These are phyloP conservation scores for Miscanthus lutarioriparius DNA, from an alignment of 176 grass and related monocot species.

Conservation along the genomic window DNA sequence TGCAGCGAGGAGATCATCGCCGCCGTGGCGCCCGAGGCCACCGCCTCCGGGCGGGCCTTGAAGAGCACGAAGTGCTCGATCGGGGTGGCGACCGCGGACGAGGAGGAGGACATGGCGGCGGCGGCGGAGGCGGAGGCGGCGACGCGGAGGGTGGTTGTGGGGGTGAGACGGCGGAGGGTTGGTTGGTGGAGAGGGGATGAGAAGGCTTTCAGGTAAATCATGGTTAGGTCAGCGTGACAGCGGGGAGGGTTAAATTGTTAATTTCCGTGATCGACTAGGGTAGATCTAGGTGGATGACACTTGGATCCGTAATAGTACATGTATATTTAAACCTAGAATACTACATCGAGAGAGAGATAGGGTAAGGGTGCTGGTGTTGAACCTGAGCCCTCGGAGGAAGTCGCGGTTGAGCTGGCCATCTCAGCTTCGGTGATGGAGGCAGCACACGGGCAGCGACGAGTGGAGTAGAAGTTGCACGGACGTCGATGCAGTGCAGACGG, in stretches of 20 bases:
- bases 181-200: slow-evolving; percentile 22
- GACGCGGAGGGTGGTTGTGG: not conserved
- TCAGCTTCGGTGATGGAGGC: too few species aligned
- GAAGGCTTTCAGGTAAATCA: slow-evolving; percentile 38
- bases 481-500: too few species aligned
- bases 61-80: slow-evolving; percentile 95
- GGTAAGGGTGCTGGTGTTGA: too few species aligned
- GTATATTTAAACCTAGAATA: too few species aligned
- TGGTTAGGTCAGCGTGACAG: slow-evolving; percentile 9
- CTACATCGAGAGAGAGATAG: too few species aligned
- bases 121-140: slow-evolving; percentile 8
- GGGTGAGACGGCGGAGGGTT: slow-evolving; percentile 45
- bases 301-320: too few species aligned
- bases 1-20: slow-evolving; percentile 65
- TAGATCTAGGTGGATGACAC: too few species aligned
- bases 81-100: slow-evolving; percentile 28
- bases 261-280: too few species aligned
- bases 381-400: too few species aligned
- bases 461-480: too few species aligned
- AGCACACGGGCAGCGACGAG: too few species aligned
- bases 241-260: not conserved
- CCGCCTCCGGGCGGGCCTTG: slow-evolving; percentile 63
- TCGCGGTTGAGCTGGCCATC: too few species aligned
- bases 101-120: slow-evolving; percentile 21
- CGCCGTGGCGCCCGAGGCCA: slow-evolving; percentile 47